These are phyloP conservation scores for Debaryomycetaceae sp. DNA, from an alignment of 1,139 yeast genomes.

Conservation along the genomic window DNA sequence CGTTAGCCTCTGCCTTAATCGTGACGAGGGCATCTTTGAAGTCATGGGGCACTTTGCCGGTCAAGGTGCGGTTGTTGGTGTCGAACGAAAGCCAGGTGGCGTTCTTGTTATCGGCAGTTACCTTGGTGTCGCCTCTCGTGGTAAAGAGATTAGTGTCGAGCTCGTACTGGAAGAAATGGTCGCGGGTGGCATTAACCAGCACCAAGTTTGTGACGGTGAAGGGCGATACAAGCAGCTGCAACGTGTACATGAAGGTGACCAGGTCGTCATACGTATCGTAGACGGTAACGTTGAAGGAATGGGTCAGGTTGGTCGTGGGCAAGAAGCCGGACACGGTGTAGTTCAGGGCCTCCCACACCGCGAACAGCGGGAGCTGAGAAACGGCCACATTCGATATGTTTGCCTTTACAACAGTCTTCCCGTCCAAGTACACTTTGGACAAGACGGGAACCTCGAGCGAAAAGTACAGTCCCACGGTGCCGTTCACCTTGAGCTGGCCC, in stretches of 20 bases:
- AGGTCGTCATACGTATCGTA: slow-evolving; percentile 55
- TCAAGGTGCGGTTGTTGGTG: slow-evolving; percentile 49
- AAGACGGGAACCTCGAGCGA: slow-evolving; percentile 49
- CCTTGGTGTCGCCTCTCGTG: slow-evolving; percentile 34
- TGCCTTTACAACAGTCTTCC: slow-evolving; percentile 26
- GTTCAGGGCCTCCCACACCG: slow-evolving; percentile 31
- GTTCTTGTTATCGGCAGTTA: slow-evolving; percentile 32
- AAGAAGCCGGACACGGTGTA: slow-evolving; percentile 47
- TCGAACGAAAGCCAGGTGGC: slow-evolving; percentile 56
- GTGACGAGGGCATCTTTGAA: slow-evolving; percentile 41
- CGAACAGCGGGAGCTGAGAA: slow-evolving; percentile 50
- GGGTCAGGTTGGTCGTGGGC: slow-evolving; percentile 33
- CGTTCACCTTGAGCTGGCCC: slow-evolving; percentile 46
- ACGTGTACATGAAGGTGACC: slow-evolving; percentile 45
- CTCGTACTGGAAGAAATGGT: slow-evolving; percentile 44
- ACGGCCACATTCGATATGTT: slow-evolving; percentile 47
- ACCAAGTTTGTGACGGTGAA: slow-evolving; percentile 44
- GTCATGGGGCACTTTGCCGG: slow-evolving; percentile 55
- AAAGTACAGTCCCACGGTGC: slow-evolving; percentile 50
- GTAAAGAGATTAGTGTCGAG: slow-evolving; percentile 45
- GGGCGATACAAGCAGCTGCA: slow-evolving; percentile 36
- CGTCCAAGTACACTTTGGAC: slow-evolving; percentile 51
- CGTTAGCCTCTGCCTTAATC: slow-evolving; percentile 38
- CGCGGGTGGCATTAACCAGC: slow-evolving; percentile 58
- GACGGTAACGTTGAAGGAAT: slow-evolving; percentile 46